Base-by-base conservation (phyloP, 2,329 filamentous ascomycete genomes). In the Penicillium sp. region DNA sequence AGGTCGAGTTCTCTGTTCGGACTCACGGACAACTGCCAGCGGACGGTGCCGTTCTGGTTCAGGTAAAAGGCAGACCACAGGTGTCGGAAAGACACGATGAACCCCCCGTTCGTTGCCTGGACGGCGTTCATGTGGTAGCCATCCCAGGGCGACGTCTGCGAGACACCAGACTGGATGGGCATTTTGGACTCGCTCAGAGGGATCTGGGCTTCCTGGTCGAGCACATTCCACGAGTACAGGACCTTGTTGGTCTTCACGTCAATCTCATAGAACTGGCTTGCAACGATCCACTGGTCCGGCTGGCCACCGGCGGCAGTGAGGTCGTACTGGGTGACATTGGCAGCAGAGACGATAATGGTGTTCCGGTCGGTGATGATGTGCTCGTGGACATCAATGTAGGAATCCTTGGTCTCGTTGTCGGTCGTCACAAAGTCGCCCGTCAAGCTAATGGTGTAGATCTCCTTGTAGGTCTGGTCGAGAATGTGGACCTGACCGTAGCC, bases 51-150 rank as follows among this genome's bases (percentile, higher is more conserved):
- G 4, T 64, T 54, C 20, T 53, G 51, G 42, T 58, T 48, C 10
- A 65, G 27, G 20, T 60, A 60, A 28, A 54, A 63, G 1, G 50
- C 60, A 5, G 59, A 59, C 55, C 60, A 65, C 43, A 64, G 61
- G n/a, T 37, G 39, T 5, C 63, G 62, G 16, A 62, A 39, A 14
- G 62, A 65, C n/a, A 67, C 47, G 7, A 67, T 41, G 27, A 62
- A 66, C 11, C 62, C 57, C 2, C 65, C 54, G n/a, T 59, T 48
- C 31, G 61, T 52, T 4, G 50, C 36, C 29, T 58, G 47, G 16
- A 67, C 53, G 7, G 62, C 53, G 41, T 67, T 67, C 38, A 65
- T 64, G 39, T 65, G 62, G 35, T 63, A 65, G 14, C 56, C 52
- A 48, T 67, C 62, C 50, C 57, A 64, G n/a, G 62, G 62, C 10